Conservation (phyloP, 345 rosid species). For the Populus davidiana region DNA sequence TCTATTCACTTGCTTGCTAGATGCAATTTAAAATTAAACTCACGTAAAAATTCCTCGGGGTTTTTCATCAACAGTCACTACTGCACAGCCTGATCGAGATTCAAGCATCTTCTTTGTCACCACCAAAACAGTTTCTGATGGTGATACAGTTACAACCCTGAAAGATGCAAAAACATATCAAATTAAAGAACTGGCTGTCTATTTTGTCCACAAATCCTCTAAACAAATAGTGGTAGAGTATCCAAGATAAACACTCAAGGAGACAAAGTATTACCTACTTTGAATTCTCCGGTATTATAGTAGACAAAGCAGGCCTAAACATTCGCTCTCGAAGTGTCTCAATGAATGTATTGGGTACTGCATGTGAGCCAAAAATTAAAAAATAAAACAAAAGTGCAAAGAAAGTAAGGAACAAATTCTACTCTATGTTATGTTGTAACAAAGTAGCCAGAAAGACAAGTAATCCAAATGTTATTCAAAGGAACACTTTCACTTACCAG, state of each 20-base stretch:
- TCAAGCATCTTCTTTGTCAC: slow-evolving; percentile 89
- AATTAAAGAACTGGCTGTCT: slow-evolving; percentile 12
- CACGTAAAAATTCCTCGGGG: slow-evolving; percentile 89
- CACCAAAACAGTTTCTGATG: slow-evolving; percentile 70
- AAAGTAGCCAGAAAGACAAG: not conserved
- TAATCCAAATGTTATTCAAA: not conserved
- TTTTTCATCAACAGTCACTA: slow-evolving; percentile 69
- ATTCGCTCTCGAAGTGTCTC: slow-evolving; percentile 90
- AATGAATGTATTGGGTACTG: slow-evolving; percentile 79
- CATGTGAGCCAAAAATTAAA: slow-evolving; percentile 17
- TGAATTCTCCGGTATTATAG: slow-evolving; percentile 80
- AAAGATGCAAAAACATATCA: slow-evolving; percentile 27
- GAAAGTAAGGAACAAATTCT: not conserved
- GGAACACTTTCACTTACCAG: slow-evolving; percentile 49
- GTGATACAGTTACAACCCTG: slow-evolving; percentile 81
- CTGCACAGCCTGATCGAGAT: slow-evolving; percentile 61
- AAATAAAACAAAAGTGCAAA: not conserved
- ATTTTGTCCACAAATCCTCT: not conserved
- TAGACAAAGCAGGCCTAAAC: slow-evolving; percentile 91
- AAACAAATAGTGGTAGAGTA: slow-evolving; percentile 1
- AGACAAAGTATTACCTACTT: slow-evolving; percentile 85
- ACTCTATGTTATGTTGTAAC: not conserved
- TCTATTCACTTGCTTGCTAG: slow-evolving; percentile 4
- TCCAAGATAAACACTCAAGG: slow-evolving; percentile 17
- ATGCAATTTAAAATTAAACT: slow-evolving; percentile 29